Evolutionary conservation across 306 rosid genomes (phyloP).

Genomic region (Rubus idaeus): DNA sequence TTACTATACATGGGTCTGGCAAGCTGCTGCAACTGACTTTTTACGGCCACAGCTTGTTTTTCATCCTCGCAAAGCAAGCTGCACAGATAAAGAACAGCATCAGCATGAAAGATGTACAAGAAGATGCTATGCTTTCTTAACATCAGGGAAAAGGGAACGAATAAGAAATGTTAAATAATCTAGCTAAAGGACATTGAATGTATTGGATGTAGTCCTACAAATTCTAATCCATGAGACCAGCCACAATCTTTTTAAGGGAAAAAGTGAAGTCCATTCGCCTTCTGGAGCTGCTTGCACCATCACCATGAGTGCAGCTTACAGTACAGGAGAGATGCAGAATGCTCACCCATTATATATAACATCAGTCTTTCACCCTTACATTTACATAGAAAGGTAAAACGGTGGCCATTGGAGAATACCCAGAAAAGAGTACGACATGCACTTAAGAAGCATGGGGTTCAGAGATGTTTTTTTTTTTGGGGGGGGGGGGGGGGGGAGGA

Average conservation of each 20-base stretch:
- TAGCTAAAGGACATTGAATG: not conserved
- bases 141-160: not conserved
- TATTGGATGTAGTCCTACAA: not conserved
- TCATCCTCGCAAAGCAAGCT: constrained; percentile 90
- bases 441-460: not conserved
- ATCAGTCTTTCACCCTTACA: not conserved
- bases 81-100: constrained; percentile 23
- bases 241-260: not conserved
- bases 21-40: constrained; percentile 89
- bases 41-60: constrained; percentile 89
- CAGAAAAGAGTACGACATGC: not conserved
- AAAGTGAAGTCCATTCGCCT: not conserved
- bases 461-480: not conserved
- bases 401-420: not conserved
- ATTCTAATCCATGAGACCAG: not conserved
- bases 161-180: not conserved
- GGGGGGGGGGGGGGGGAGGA: too few relatives aligned
- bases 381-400: not conserved
- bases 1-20: constrained; percentile 97
- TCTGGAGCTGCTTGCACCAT: not conserved
- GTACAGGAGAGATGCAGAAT: not conserved
- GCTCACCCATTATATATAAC: not conserved
- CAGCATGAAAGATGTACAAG: not conserved
- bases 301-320: not conserved
- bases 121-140: not conserved